Base-by-base conservation (phyloP, 192 early-diverging fungal species). In the Haplosporangium gracile region DNA sequence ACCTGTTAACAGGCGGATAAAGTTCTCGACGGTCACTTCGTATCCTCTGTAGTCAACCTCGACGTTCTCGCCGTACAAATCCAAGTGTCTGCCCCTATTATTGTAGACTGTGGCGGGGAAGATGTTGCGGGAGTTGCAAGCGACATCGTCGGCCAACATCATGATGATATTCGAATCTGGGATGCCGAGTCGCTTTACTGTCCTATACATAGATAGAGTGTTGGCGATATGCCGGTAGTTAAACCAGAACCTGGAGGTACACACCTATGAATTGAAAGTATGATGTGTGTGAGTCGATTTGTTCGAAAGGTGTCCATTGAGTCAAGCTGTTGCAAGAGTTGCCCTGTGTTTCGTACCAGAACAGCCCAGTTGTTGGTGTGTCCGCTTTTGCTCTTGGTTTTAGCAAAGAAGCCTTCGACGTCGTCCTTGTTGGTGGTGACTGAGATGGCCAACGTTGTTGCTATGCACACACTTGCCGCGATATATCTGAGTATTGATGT, bases 291-390 rank as follows among this genome's bases (percentile, higher is more conserved):
- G 42, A 40, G 42, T n/a, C 71, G 7, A 29, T 18, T 26, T 15
- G 71, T 24, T 16, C 18, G 1, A 55, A 38, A 51, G 40, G 49
- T 32, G 11, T 43, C 29, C 20, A 55, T 39, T 32, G 22, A n/a
- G 47, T 70, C 6, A 36, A 68, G 8, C 18, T 20, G 22, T 5
- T 1, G 2, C 40, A 47, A 38, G 22, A 45, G 40, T 20, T 42
- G 13, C 43, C 34, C 72, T 8, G 39, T 47, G 15, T 71, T 34
- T 78, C 81, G 75, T 92, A 97, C 98, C 81, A 99, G 89, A 2
- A 99, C 98, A 1, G 99, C 99, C 99, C 99, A 99, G 90, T 99
- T 99, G 88, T 99, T 99, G 42, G 98, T 98, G 78, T 96, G 95
- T 49, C 91, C 93, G 72, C 92, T 89, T 20, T 86, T 82, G 57